Evolutionary conservation across 2,329 filamentous ascomycete genomes (phyloP), one percentile per base, ranked within the genome.

Genomic region (Colletotrichum lupini): DNA sequence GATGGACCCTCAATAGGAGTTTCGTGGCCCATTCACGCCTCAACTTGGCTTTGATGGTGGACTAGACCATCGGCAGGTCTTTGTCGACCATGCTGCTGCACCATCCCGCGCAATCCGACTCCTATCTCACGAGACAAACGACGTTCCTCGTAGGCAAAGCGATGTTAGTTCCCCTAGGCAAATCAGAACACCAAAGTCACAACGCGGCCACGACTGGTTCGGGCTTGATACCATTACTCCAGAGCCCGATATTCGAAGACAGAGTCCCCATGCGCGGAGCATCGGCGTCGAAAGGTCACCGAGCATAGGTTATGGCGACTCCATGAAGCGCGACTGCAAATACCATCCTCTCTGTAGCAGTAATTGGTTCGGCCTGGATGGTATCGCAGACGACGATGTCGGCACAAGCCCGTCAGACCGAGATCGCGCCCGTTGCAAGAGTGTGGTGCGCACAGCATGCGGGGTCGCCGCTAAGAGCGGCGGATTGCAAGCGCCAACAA

Each of bases 41-140:
- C 82, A 86, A 65, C 79, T 86, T 26, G 84, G 84, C 63, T 85
- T 85, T 58, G 85, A 87, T 72, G 82, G 85, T 22, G 83, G 85
- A 1, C 78, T 86, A 53, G 85, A 87, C 68, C 85, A 83, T 68
- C 78, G 80, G 59, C 85, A 82, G 81, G 60, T 65, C 28, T 32
- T 71, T 9, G 42, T 56, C 14, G 68, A 56, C n/a, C 26, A 26
- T 66, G 26, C 28, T 24, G 9, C 46, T 55, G 61, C 46, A 22
- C 16, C 46, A 46, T 49, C 35, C 60, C 56, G 46, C 24, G 46
- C 49, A 52, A 66, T 58, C 46, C 28, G 26, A 32, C 16, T 49
- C 19, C 19, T 19, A n/a, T 2, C n/a, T 16, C 42, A 28, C 35
- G 46, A 46, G 32, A 35, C 32, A 28, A 14, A 26, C 37, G 22